A percentile compares a stretch with the other conserved stretches of the same genome.
phyloP scores from a whole-genome alignment of 192 early-diverging fungal genomes.

The Backusella macrospora region DNA sequence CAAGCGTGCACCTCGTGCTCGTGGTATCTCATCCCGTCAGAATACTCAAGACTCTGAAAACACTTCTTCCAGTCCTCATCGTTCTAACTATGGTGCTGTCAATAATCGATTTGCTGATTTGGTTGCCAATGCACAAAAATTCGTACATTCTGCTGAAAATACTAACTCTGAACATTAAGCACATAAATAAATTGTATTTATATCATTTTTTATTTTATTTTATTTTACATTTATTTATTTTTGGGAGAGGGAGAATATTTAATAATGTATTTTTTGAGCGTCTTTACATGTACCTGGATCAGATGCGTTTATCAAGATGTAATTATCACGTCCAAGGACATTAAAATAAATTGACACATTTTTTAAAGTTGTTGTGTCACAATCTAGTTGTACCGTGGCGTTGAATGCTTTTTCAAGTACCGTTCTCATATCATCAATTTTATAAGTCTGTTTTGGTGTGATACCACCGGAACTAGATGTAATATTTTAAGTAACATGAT shows the following conservation, averaged over 20 bases:
- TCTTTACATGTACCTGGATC: background rate
- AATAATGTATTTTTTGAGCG: background rate
- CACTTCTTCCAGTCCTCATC: background rate
- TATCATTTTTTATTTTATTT: conserved; percentile 8
- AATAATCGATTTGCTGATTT: conserved; percentile 31
- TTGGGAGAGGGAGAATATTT: background rate
- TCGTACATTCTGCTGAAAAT: conserved; percentile 25
- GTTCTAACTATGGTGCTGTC: conserved; percentile 19
- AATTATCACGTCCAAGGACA: background rate
- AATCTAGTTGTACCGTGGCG: background rate
- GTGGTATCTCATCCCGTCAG: conserved; percentile 2
- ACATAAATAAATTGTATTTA: conserved; percentile 1
- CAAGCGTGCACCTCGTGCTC: background rate
- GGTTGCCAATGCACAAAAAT: conserved; percentile 28
- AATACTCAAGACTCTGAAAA: background rate
- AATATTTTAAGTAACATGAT: background rate
- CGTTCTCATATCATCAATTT: background rate
- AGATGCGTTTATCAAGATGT: background rate
- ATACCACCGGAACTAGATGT: background rate
- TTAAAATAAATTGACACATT: background rate
- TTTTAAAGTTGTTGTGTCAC: background rate
- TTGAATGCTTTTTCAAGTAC: background rate
- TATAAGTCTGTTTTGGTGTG: background rate
- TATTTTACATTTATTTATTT: background rate
- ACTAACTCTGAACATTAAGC: background rate